Evolutionary conservation across 192 early-diverging fungal genomes (phyloP).

Genomic region (Coemansia sp.): DNA sequence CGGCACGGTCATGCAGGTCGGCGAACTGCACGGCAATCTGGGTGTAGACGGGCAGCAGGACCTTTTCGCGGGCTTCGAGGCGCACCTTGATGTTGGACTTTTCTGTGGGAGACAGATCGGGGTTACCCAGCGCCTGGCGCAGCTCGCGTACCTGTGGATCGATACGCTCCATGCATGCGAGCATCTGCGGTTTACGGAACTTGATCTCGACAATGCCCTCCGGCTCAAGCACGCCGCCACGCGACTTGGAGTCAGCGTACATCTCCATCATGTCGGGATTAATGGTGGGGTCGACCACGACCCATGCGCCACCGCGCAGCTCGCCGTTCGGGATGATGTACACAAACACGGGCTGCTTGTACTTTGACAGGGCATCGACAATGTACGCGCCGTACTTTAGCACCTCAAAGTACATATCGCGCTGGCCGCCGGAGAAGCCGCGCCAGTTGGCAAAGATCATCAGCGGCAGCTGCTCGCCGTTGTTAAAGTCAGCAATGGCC

Average conservation of each 20-base stretch:
- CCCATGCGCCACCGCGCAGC: slow-evolving; percentile 98
- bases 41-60: slow-evolving; percentile 86
- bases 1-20: slow-evolving; percentile 94
- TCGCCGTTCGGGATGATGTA: slow-evolving; percentile 94
- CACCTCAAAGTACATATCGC: slow-evolving; percentile 98
- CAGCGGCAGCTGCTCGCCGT: slow-evolving; percentile 96
- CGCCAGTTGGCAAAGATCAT: slow-evolving; percentile 99
- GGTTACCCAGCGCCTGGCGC: slow-evolving; percentile 62
- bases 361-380: slow-evolving; percentile 93
- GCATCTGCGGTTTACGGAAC: slow-evolving; percentile 89
- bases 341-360: slow-evolving; percentile 97
- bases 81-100: slow-evolving; percentile 65
- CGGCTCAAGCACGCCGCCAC: slow-evolving; percentile 96
- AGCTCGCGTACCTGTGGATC: slow-evolving; percentile 74
- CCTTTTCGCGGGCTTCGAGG: slow-evolving; percentile 82
- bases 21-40: slow-evolving; percentile 95
- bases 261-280: slow-evolving; percentile 99
- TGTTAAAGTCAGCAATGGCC: slow-evolving; percentile 98
- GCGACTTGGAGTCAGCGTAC: slow-evolving; percentile 90
- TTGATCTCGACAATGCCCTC: slow-evolving; percentile 99
- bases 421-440: slow-evolving; percentile 98
- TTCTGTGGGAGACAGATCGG: slow-evolving; percentile 57
- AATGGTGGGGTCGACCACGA: slow-evolving; percentile 95
- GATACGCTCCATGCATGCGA: slow-evolving; percentile 91
- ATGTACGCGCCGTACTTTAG: slow-evolving; percentile 97